These are phyloP conservation scores for Brassica rapa DNA, from an alignment of 345 rosid species.

Conservation along the genomic window DNA sequence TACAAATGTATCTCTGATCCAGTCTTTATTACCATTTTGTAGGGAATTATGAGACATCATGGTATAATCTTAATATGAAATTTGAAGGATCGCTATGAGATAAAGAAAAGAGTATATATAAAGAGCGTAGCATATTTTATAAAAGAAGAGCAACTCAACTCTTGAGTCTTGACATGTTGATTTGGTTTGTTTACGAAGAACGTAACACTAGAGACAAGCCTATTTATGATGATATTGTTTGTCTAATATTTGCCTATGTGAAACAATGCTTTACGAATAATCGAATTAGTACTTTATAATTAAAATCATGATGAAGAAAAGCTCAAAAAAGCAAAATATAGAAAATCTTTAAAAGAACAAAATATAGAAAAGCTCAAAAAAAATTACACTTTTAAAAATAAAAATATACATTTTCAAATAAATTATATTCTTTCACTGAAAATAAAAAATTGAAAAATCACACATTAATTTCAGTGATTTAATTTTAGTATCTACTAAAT, in stretches of 20 bases:
- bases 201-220: neutral
- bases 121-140: constrained; percentile 1
- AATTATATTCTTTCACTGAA: too few species aligned
- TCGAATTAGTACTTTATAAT: neutral
- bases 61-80: neutral
- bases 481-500: too few species aligned
- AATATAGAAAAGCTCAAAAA: too few species aligned
- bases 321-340: too few species aligned
- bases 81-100: neutral
- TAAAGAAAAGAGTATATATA: neutral
- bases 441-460: too few species aligned
- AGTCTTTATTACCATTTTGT: constrained; percentile 13
- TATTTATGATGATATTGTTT: neutral
- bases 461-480: too few species aligned
- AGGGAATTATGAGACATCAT: constrained; percentile 22
- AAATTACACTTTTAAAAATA: too few species aligned
- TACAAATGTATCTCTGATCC: neutral
- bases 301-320: neutral
- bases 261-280: constrained; percentile 5
- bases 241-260: constrained; percentile 10
- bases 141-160: constrained; percentile 3
- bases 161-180: constrained; percentile 5
- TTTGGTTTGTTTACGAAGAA: constrained; percentile 11
- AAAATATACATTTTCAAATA: too few species aligned
- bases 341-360: too few species aligned